Percentiles rank a stretch among this genome's conserved stretches.
Conservation (phyloP, 73 alveolate species). For the Paramecium sonneborni region DNA sequence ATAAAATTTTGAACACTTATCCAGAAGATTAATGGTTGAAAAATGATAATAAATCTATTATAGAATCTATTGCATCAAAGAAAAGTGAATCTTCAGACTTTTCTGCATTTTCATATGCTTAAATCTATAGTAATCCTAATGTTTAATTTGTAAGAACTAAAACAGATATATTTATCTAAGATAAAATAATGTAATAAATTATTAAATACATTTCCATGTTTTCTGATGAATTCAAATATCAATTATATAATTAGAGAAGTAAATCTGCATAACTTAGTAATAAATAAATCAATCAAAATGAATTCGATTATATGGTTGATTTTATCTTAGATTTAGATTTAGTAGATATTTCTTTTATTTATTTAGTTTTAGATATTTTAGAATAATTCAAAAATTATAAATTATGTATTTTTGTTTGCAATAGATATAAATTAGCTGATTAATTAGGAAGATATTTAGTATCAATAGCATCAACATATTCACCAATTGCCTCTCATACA, state of each 20-base stretch:
- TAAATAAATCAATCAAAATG: constrained; percentile 11
- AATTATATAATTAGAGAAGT: constrained; percentile 71
- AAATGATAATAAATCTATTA: constrained; percentile 62
- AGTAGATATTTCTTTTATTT: constrained; percentile 75
- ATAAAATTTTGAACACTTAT: constrained; percentile 74
- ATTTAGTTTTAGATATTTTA: constrained; percentile 81
- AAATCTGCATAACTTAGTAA: constrained; percentile 69
- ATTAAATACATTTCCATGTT: constrained; percentile 84
- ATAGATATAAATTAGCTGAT: constrained; percentile 82
- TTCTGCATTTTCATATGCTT: constrained; percentile 52
- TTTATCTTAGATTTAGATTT: constrained; percentile 82
- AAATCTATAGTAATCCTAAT: constrained; percentile 15
- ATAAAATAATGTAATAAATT: constrained; percentile 80
- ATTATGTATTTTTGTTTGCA: constrained; percentile 88
- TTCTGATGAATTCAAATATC: constrained; percentile 80
- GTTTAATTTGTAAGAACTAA: constrained; percentile 66
- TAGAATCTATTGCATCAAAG: constrained; percentile 59
- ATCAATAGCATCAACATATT: constrained; percentile 79
- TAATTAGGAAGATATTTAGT: constrained; percentile 81
- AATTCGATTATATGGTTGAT: constrained; percentile 68
- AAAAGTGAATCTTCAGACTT: constrained; percentile 39
- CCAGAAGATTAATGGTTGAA: constrained; percentile 82
- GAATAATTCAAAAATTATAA: constrained; percentile 85
- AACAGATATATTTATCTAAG: constrained; percentile 87
- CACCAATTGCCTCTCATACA: constrained; percentile 71